Evolutionary conservation across 306 rosid genomes (phyloP), one percentile per base, ranked within the genome.

Genomic region (Pyrus communis): DNA sequence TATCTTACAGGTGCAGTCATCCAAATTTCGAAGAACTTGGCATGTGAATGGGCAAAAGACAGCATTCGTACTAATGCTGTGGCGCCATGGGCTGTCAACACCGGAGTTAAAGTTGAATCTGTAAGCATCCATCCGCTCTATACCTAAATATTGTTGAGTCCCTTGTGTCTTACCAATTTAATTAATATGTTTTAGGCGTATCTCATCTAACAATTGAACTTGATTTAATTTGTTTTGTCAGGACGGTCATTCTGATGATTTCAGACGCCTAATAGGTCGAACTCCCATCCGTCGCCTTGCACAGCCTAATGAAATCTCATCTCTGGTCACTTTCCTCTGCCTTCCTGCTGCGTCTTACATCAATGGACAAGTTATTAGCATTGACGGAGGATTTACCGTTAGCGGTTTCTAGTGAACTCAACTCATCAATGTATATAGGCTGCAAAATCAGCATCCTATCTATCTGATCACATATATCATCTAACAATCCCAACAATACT

Each of bases 31-130:
- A 87, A 60, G 81, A 91, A 86, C 82, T 55, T 89, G 58, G 92
- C 94, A 9, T 72, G 86, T 15, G 92, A 91, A 75, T 91, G 97
- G 97, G 91, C 87, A 52, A 85, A 83, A 84, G 97, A 91, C 73
- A 79, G 76, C 7, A 89, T 87, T 62, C 87, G 93, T 5, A 67
- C 80, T 9, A 91, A 85, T 59, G 45, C 71, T 52, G 92, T 91
- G 12, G 91, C 92, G 33, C 91, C 97, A 13, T 86, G 92, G 78
- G 9, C 66, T 14, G 75, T 78, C 14, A 78, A 3, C 67, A 87
- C 83, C 23, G 77, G 69, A 2, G 59, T 3, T 9, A 27, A 74
- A 60, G 43, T 27, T 58, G 62, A 58, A 27, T 25, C 21, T 11
- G 55, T 51, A 51, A 51, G 17, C 18, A 51, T 51, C 55, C 55